A percentile compares a stretch with the other conserved stretches of the same genome.
Evolutionary conservation across 2,329 filamentous ascomycete genomes (phyloP).

Genomic region (Beauveria bassiana): DNA sequence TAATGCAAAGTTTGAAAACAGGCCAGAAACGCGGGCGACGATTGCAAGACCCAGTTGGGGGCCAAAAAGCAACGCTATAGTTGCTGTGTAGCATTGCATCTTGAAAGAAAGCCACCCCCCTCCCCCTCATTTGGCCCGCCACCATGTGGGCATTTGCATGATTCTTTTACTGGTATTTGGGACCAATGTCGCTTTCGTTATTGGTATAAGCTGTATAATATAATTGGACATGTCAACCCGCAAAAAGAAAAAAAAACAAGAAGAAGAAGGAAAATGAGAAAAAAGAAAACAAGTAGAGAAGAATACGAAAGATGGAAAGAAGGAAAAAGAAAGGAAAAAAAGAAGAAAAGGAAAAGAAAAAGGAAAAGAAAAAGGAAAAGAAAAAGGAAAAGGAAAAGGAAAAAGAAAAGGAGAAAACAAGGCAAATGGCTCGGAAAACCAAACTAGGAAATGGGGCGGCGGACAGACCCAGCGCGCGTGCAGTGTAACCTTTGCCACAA

Average conservation of each 20-base stretch:
- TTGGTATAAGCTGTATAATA: neutral
- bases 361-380: too few relatives aligned
- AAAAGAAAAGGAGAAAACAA: too few relatives aligned
- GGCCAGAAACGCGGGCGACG: neutral
- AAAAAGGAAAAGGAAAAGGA: too few relatives aligned
- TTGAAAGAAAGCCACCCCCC: neutral
- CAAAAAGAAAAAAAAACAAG: neutral
- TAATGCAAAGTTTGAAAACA: too few relatives aligned
- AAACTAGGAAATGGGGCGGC: too few relatives aligned
- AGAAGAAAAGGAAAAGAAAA: neutral
- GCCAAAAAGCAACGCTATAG: neutral
- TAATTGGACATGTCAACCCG: neutral
- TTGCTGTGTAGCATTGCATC: neutral
- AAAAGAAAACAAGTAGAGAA: too few relatives aligned
- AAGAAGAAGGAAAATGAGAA: neutral
- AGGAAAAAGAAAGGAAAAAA: too few relatives aligned
- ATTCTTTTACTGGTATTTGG: neutral
- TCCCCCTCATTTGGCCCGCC: neutral
- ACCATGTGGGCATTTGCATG: neutral
- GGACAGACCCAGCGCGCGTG: too few relatives aligned
- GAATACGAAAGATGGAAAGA: neutral
- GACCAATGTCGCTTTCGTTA: neutral
- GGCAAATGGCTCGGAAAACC: too few relatives aligned
- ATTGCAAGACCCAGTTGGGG: neutral
- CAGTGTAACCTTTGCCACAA: too few relatives aligned